Evolutionary conservation across 2,329 filamentous ascomycete genomes (phyloP).

Genomic region (Chaetomium strumarium): DNA sequence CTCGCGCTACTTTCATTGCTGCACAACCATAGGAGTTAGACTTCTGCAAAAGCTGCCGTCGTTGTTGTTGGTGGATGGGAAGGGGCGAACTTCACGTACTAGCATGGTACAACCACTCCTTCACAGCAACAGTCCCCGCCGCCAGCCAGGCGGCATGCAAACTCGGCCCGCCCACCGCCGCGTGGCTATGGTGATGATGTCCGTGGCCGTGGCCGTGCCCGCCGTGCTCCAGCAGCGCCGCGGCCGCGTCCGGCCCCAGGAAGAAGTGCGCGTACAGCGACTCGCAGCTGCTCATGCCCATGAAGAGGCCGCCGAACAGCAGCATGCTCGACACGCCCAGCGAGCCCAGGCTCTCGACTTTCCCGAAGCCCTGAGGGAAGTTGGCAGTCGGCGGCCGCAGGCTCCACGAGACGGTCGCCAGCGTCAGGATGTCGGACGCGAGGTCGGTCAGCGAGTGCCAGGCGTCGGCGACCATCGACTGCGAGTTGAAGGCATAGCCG

Average conservation of each 20-base stretch:
- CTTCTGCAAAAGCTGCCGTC: not conserved
- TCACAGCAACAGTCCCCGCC: constrained; percentile 79
- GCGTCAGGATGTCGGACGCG: constrained; percentile 87
- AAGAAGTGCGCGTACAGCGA: constrained; percentile 68
- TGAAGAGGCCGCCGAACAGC: constrained; percentile 82
- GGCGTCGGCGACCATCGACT: constrained; percentile 86
- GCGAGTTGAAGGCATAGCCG: constrained; percentile 90
- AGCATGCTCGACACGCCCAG: constrained; percentile 89
- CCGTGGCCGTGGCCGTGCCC: constrained; percentile 55
- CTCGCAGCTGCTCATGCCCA: constrained; percentile 73
- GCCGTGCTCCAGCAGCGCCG: constrained; percentile 47
- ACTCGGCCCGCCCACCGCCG: constrained; percentile 58
- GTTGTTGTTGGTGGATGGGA: not conserved
- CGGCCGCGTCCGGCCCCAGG: constrained; percentile 53
- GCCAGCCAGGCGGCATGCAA: constrained; percentile 95
- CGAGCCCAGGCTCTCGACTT: constrained; percentile 93
- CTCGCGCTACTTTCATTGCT: constrained; percentile 93
- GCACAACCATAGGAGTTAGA: constrained; percentile 3
- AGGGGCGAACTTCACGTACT: constrained; percentile 59
- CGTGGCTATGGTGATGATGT: constrained; percentile 50
- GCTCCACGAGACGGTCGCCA: constrained; percentile 92
- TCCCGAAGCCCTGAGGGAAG: constrained; percentile 91
- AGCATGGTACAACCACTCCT: constrained; percentile 95
- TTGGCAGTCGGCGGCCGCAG: constrained; percentile 74
- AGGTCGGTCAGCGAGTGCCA: constrained; percentile 95